Conservation (phyloP, 805 yeast genomes). For the Sugiyamaella americana region DNA sequence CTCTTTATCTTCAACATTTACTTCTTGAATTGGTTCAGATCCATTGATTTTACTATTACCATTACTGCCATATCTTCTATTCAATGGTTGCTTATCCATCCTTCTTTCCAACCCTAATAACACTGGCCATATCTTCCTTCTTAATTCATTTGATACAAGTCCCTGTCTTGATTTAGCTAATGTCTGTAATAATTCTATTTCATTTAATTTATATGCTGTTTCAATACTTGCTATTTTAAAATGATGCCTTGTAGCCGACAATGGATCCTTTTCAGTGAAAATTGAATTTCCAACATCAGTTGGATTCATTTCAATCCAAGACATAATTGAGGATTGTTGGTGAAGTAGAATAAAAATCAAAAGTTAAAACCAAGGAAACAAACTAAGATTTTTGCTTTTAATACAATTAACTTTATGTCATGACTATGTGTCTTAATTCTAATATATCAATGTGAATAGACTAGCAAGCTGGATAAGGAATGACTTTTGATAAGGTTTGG, state of each 20-base stretch:
- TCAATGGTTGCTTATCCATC: not conserved
- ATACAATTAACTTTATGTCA: too few relatives aligned
- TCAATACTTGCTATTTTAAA: conserved; percentile 32
- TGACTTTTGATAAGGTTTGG: too few relatives aligned
- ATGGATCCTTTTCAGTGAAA: conserved; percentile 38
- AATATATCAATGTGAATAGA: too few relatives aligned
- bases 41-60: not conserved
- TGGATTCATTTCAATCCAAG: conserved; percentile 49
- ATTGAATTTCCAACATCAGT: conserved; percentile 43
- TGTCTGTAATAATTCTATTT: conserved; percentile 28
- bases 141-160: conserved; percentile 36
- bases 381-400: too few relatives aligned
- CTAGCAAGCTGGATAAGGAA: too few relatives aligned
- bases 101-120: conserved; percentile 33
- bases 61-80: not conserved
- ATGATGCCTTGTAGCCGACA: conserved; percentile 35
- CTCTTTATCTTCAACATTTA: not conserved
- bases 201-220: conserved; percentile 34
- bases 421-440: too few relatives aligned
- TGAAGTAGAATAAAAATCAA: too few relatives aligned
- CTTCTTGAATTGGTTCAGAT: not conserved
- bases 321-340: conserved; percentile 29
- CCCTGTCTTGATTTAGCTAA: conserved; percentile 45
- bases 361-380: too few relatives aligned
- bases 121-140: conserved; percentile 48